Percentiles rank a stretch among this genome's conserved stretches.
Evolutionary conservation across 2,329 filamentous ascomycete species (phyloP).

Genomic region (Plectosphaerella plurivora): DNA sequence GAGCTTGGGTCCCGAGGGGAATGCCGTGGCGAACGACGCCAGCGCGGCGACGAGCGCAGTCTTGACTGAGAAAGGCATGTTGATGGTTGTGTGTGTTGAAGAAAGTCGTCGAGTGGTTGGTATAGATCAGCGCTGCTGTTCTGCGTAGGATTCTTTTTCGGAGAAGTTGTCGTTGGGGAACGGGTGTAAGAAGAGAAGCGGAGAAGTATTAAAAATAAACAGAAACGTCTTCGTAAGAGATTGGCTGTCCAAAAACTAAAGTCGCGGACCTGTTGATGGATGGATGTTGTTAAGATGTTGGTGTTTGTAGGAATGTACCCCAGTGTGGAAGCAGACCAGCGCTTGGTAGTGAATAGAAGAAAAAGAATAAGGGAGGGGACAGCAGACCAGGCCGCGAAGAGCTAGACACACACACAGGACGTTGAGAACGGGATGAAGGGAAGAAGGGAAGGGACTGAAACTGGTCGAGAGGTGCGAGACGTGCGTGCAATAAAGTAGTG

Average conservation of each 20-base stretch:
- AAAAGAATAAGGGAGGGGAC: constrained; percentile 21
- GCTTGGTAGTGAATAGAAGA: constrained; percentile 35
- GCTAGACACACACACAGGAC: constrained; percentile 16
- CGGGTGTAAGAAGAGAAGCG: not conserved
- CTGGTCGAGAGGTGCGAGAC: constrained; percentile 4
- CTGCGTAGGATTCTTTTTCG: not conserved
- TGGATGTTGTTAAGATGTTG: not conserved
- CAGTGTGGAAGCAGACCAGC: constrained; percentile 44
- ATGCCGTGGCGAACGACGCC: constrained; percentile 38
- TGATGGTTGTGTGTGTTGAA: constrained; percentile 13
- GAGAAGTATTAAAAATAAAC: not conserved
- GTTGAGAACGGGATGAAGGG: constrained; percentile 14
- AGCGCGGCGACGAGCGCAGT: constrained; percentile 38
- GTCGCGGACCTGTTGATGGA: too few species aligned
- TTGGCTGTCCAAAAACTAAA: too few species aligned
- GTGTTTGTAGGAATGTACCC: constrained; percentile 17
- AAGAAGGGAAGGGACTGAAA: constrained; percentile 10
- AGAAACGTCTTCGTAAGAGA: too few species aligned
- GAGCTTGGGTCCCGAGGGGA: constrained; percentile 40
- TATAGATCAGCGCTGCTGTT: constrained; percentile 3
- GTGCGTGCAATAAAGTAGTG: constrained; percentile 10
- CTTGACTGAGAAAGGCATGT: constrained; percentile 44
- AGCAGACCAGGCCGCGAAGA: not conserved
- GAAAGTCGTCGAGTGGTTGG: not conserved
- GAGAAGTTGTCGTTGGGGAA: not conserved